phyloP scores from a whole-genome alignment of 179 eudicot species.

The Vitellaria paradoxa region DNA sequence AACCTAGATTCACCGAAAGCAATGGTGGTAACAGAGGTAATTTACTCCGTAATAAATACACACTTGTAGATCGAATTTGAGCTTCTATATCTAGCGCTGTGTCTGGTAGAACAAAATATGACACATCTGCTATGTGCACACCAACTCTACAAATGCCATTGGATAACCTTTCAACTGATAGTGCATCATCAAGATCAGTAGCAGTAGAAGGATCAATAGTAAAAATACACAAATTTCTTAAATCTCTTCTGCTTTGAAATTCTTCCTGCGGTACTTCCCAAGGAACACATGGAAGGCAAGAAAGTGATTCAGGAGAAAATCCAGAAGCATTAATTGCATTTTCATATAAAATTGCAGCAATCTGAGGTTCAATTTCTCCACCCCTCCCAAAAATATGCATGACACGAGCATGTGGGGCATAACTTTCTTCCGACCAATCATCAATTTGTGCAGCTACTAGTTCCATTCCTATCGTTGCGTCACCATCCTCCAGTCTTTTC shows the following conservation, averaged over 20 bases:
- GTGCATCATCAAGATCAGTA: constrained; percentile 91
- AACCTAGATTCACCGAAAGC: constrained; percentile 78
- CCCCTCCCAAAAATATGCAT: constrained; percentile 65
- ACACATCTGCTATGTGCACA: constrained; percentile 90
- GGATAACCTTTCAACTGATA: constrained; percentile 68
- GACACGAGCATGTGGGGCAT: constrained; percentile 65
- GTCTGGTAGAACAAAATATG: constrained; percentile 84
- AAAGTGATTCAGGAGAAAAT: constrained; percentile 63
- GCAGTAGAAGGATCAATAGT: constrained; percentile 92
- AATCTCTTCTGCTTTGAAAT: constrained; percentile 53
- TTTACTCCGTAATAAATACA: constrained; percentile 60
- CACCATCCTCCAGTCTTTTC: constrained; percentile 66
- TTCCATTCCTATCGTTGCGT: constrained; percentile 62
- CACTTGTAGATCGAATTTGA: constrained; percentile 69
- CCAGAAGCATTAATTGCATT: constrained; percentile 50
- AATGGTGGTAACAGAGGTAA: constrained; percentile 80
- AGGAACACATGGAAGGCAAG: constrained; percentile 57
- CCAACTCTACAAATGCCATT: constrained; percentile 62
- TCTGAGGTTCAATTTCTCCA: constrained; percentile 78
- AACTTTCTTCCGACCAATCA: constrained; percentile 63
- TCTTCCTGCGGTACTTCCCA: constrained; percentile 68
- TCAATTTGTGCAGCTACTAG: constrained; percentile 70
- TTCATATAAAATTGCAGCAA: constrained; percentile 77
- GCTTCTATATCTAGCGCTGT: constrained; percentile 79
- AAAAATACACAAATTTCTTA: constrained; percentile 76